phyloP scores from a whole-genome alignment of 108 stramenopile species.

The Nannochloropsis oceanica region DNA sequence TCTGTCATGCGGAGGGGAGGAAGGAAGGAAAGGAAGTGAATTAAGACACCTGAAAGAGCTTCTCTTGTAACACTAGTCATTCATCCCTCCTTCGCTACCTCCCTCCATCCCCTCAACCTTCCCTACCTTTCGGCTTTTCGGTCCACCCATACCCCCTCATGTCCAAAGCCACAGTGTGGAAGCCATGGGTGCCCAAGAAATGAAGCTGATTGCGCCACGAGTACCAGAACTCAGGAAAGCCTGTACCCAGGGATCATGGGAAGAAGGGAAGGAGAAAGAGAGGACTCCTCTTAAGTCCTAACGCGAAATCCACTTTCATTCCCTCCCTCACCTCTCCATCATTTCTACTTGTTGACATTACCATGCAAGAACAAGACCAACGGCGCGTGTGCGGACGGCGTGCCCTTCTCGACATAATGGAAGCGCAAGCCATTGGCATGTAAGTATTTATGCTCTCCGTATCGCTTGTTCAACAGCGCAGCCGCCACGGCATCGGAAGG shows the following conservation, averaged over 20 bases:
- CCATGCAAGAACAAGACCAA: neutral
- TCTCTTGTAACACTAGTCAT: neutral
- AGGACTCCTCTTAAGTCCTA: too few species aligned
- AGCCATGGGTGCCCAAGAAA: neutral
- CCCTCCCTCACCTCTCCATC: too few species aligned
- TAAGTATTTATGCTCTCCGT: neutral
- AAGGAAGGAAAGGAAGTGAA: neutral
- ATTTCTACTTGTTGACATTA: neutral
- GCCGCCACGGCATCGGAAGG: neutral
- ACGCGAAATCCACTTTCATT: too few species aligned
- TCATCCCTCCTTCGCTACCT: neutral
- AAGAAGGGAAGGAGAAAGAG: too few species aligned
- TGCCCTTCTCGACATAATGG: neutral
- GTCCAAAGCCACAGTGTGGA: constrained; percentile 17
- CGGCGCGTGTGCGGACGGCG: neutral
- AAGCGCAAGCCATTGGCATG: neutral
- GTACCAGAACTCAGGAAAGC: constrained; percentile 30
- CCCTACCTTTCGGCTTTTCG: neutral
- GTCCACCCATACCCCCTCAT: constrained; percentile 34
- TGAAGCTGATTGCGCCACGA: constrained; percentile 27
- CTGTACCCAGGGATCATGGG: neutral
- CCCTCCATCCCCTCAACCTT: neutral
- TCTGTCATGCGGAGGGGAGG: neutral
- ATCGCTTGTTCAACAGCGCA: neutral
- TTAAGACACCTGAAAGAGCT: neutral